These are phyloP conservation scores for Euryodendron excelsum DNA, from an alignment of 148 eudicot species.

Conservation along the genomic window DNA sequence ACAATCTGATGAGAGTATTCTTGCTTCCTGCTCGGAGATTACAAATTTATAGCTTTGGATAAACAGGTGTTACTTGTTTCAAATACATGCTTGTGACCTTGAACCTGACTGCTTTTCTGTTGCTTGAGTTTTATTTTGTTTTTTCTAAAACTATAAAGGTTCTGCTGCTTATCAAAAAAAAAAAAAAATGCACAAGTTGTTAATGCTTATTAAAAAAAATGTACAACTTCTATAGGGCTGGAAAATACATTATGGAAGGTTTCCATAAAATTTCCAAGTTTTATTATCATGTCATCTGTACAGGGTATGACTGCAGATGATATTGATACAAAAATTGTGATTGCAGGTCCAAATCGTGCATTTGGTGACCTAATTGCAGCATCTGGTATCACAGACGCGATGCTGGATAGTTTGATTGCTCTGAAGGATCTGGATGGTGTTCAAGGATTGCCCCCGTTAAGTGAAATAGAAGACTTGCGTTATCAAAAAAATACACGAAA, in stretches of 20 bases:
- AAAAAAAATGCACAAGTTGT: no score
- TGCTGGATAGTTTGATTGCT: conserved; percentile 92
- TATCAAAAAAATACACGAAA: conserved; percentile 59
- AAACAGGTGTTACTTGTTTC: background rate
- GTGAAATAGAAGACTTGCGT: conserved; percentile 74
- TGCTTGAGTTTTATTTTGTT: background rate
- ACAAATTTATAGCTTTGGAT: background rate
- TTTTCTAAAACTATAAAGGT: background rate
- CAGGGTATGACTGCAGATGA: background rate
- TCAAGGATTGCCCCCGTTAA: conserved; percentile 77
- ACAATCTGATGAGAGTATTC: background rate
- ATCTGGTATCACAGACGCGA: conserved; percentile 88
- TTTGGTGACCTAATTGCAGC: conserved; percentile 91
- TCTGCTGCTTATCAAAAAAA: no score
- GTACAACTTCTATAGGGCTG: no score
- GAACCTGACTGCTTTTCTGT: background rate
- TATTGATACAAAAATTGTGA: conserved; percentile 10
- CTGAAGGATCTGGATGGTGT: conserved; percentile 72
- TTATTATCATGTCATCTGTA: background rate
- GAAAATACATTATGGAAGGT: background rate
- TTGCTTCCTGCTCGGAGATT: background rate
- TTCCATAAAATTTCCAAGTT: background rate
- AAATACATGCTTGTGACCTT: conserved; percentile 3
- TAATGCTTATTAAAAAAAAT: no score
- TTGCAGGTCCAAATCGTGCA: conserved; percentile 84